These are phyloP conservation scores for Piloderma croceum DNA, from an alignment of 768 basidiomycete genomes.

Conservation along the genomic window DNA sequence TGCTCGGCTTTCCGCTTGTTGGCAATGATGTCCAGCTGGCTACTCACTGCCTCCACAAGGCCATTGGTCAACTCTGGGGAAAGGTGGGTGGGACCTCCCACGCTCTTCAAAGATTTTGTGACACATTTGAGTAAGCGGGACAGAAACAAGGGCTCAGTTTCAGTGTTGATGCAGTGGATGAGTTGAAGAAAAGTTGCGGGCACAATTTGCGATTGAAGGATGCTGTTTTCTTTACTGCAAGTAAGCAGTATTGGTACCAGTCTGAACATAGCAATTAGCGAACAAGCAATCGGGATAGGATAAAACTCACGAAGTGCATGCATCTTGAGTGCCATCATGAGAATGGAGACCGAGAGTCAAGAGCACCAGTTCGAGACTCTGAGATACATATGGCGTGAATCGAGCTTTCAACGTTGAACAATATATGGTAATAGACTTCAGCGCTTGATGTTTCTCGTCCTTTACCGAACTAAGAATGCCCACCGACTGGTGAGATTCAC, in stretches of 20 bases:
- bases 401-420: slow-evolving; percentile 59
- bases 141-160: slow-evolving; percentile 72
- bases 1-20: slow-evolving; percentile 49
- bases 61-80: slow-evolving; percentile 47
- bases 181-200: slow-evolving; percentile 62
- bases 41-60: slow-evolving; percentile 64
- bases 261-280: slow-evolving; percentile 30
- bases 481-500: slow-evolving; percentile 54
- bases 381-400: slow-evolving; percentile 69
- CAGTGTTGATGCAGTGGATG: slow-evolving; percentile 55
- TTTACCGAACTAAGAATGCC: slow-evolving; percentile 76
- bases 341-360: slow-evolving; percentile 72
- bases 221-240: slow-evolving; percentile 60
- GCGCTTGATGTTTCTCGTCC: slow-evolving; percentile 85
- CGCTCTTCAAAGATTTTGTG: slow-evolving; percentile 52
- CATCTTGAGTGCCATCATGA: slow-evolving; percentile 81
- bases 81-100: slow-evolving; percentile 51
- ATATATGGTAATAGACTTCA: slow-evolving; percentile 78
- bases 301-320: slow-evolving; percentile 58
- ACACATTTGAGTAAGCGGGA: slow-evolving; percentile 71
- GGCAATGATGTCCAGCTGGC: slow-evolving; percentile 63
- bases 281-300: not conserved
- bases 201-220: slow-evolving; percentile 64
- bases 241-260: slow-evolving; percentile 65
- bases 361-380: slow-evolving; percentile 65